Evolutionary conservation across 164 flowering plant species (phyloP).

Genomic region (Stephania japonica): DNA sequence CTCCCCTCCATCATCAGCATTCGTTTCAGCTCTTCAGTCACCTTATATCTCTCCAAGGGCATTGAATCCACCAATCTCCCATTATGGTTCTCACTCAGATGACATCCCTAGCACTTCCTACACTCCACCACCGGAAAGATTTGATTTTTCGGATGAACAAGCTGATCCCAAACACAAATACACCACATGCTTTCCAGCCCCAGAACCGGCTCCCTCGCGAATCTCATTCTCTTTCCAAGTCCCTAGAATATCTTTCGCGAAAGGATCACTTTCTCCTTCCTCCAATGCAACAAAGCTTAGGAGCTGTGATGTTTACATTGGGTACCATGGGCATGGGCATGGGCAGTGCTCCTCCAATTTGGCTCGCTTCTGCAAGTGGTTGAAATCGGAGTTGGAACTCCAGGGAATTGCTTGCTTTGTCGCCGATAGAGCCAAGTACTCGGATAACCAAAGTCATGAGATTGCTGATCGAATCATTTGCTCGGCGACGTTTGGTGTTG

Average conservation of each 20-base stretch:
- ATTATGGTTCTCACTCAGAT: constrained; percentile 55
- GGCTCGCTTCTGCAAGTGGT: constrained; percentile 76
- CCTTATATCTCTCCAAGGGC: constrained; percentile 89
- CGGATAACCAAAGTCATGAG: constrained; percentile 80
- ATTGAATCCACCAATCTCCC: constrained; percentile 28
- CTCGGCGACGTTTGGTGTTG: constrained; percentile 68
- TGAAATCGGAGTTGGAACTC: constrained; percentile 80
- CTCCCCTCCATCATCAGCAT: constrained; percentile 86
- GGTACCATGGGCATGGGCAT: constrained; percentile 77
- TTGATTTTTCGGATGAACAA: constrained; percentile 55
- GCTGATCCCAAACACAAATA: constrained; percentile 41
- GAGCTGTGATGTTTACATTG: constrained; percentile 90
- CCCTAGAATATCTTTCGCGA: constrained; percentile 68
- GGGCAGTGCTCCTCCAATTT: too few relatives aligned
- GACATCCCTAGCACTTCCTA: constrained; percentile 86
- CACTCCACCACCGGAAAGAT: constrained; percentile 80
- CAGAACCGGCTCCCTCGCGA: constrained; percentile 52
- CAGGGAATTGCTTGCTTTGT: constrained; percentile 87
- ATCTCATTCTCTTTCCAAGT: constrained; percentile 81
- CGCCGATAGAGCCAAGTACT: constrained; percentile 77
- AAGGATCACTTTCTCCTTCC: constrained; percentile 57
- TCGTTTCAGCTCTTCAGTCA: constrained; percentile 83
- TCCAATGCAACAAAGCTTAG: constrained; percentile 70
- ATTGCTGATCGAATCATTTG: constrained; percentile 81
- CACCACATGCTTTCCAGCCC: constrained; percentile 34